Base-by-base conservation (phyloP, 352 stramenopile species). In the Blastocystis sp. region DNA sequence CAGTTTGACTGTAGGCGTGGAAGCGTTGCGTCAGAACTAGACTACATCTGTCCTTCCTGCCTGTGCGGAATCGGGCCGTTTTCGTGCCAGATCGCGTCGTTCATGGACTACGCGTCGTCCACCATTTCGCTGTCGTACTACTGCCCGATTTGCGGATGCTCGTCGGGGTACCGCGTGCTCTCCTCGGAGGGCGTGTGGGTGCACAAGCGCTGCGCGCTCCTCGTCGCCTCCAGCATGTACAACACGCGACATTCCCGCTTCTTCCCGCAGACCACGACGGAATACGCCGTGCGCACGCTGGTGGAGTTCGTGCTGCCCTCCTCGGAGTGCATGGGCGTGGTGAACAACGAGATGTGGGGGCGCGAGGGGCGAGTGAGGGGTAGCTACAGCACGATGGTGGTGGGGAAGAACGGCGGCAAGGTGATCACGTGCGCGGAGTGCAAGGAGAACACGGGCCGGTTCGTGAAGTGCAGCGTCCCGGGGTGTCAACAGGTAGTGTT, bases 281-380 rank as follows among this genome's bases (percentile, higher is more conserved):
- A 9, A 29, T 21, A 24, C 24, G 63, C 31, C 26, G 24, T 60
- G 66, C 51, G 74, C 24, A 69, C 74, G 24, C 60, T 85, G 21
- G 31, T 85, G 24, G 50, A 85, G 74, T 85, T 85, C 51, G 74
- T 85, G 26, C 61, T 85, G 6, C 74, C 74, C n/a, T 10, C 50
- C 0, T 16, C 4, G 13, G 50, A 85, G 6, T 85, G 74, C 61
- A 67, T 66, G 74, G 74, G 74, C 2, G 6, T 85, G 2, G 13
- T 50, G 29, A 37, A 31, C 33, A 50, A 55, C 19, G 45, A 55
- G 16, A 55, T 55, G 45, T 55, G 45, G 45, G 45, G 45, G 45
- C 45, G 45, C 45, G 45, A 55, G 45, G 45, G 45, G 45, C 6
- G 6, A 16, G 45, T 55, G 45, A 55, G 45, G 16, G 16, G 0